These are phyloP conservation scores for Yamadazyma aaseri DNA, from an alignment of 1,139 yeast species.

Conservation along the genomic window DNA sequence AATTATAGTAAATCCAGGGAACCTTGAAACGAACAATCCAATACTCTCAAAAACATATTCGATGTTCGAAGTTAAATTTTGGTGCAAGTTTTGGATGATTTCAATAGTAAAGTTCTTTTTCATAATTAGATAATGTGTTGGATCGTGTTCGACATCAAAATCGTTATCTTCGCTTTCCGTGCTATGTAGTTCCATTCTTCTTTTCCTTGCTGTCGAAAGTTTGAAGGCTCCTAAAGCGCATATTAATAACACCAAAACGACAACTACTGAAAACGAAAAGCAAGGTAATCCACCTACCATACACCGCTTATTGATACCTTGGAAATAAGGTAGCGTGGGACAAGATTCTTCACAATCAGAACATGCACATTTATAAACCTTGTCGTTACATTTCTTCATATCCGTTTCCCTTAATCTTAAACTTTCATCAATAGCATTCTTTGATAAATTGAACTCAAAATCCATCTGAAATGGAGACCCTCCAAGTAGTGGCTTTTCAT, in stretches of 20 bases:
- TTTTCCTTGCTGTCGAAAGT: slow-evolving; percentile 25
- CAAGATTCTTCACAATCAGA: slow-evolving; percentile 84
- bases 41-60: slow-evolving; percentile 37
- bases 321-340: slow-evolving; percentile 57
- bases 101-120: slow-evolving; percentile 11
- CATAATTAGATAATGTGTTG: slow-evolving; percentile 15
- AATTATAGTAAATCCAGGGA: slow-evolving; percentile 57
- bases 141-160: slow-evolving; percentile 18
- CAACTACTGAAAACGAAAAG: slow-evolving; percentile 61
- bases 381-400: slow-evolving; percentile 59
- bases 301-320: slow-evolving; percentile 41
- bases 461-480: slow-evolving; percentile 96
- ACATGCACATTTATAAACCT: slow-evolving; percentile 79
- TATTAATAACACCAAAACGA: slow-evolving; percentile 44
- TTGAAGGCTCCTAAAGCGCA: slow-evolving; percentile 40
- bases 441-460: slow-evolving; percentile 47
- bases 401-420: slow-evolving; percentile 27
- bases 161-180: slow-evolving; percentile 17
- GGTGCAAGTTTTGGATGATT: slow-evolving; percentile 6
- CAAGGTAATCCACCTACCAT: slow-evolving; percentile 67
- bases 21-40: slow-evolving; percentile 57
- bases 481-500: slow-evolving; percentile 87
- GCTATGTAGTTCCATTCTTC: slow-evolving; percentile 7
- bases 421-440: slow-evolving; percentile 20
- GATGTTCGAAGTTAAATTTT: slow-evolving; percentile 17